Evolutionary conservation across 2,329 filamentous ascomycete genomes (phyloP).

Genomic region (Colletotrichum melonis): DNA sequence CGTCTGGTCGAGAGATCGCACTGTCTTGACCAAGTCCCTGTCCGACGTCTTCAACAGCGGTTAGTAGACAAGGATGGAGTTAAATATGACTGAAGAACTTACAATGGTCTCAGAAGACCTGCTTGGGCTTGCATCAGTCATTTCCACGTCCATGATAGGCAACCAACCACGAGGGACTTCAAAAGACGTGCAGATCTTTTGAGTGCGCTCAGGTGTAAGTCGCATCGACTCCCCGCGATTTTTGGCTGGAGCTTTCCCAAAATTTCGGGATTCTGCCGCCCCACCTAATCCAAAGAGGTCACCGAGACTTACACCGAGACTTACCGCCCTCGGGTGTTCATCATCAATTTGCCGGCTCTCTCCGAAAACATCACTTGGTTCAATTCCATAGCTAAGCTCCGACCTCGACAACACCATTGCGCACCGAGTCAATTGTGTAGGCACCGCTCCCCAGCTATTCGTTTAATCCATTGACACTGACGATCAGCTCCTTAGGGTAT

Average conservation of each 20-base stretch:
- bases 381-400: slow-evolving; percentile 31
- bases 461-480: slow-evolving; percentile 38
- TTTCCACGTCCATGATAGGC: slow-evolving; percentile 32
- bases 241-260: slow-evolving; percentile 45
- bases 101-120: slow-evolving; percentile 22
- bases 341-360: slow-evolving; percentile 48
- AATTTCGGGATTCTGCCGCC: slow-evolving; percentile 60
- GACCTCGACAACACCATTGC: slow-evolving; percentile 31
- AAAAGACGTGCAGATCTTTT: slow-evolving; percentile 1
- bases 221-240: slow-evolving; percentile 22
- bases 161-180: not conserved
- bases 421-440: slow-evolving; percentile 31
- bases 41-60: slow-evolving; percentile 37
- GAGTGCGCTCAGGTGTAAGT: not conserved
- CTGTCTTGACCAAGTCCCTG: slow-evolving; percentile 60
- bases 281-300: slow-evolving; percentile 39
- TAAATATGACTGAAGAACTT: not conserved
- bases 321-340: slow-evolving; percentile 58
- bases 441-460: slow-evolving; percentile 12
- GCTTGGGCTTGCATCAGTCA: slow-evolving; percentile 12
- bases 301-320: slow-evolving; percentile 5
- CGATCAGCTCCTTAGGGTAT: slow-evolving; percentile 25
- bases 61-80: not conserved
- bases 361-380: slow-evolving; percentile 38
- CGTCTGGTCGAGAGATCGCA: slow-evolving; percentile 66